Evolutionary conservation across 2,329 filamentous ascomycete species (phyloP), one percentile per base, ranked within the genome.

Genomic region (Colletotrichum eremochloae): DNA sequence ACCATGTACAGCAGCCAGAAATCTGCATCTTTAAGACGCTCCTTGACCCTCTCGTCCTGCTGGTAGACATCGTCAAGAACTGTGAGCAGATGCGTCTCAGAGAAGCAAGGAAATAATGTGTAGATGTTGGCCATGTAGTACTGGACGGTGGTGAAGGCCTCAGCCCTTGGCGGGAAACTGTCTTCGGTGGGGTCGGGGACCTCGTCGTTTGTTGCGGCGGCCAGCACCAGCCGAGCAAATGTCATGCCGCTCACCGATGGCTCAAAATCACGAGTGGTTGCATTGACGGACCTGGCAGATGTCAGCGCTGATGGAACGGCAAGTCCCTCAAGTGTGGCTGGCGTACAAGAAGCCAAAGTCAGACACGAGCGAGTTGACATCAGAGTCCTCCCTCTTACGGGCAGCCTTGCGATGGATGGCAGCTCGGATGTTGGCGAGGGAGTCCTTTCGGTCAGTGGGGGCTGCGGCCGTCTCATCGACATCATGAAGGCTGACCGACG

Each of bases 191-290:
- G 87, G 57, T 89, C 86, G 5, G 93, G 93, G 31, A 97, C 83
- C 9, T 89, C 85, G 77, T 95, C 91, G 76, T 94, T 94, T 12
- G 90, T 90, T 48, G 94, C 91, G 7, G 96, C 93, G n/a, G 94
- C 94, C 38, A 97, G 84, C 33, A 98, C 93, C 29, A 98, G 87
- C 46, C 94, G 92, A 36, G 95, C 94, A 86, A 98, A 98, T 0
- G 95, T 97, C 89, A 97, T 97, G 77, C 94, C 94, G 72, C 91
- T 93, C 40, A 93, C 91, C 70, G 95, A 94, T 11, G 94, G 93
- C 80, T 97, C 94, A 79, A 98, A 98, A 81, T 98, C 96, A 78
- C 95, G 89, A 1, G 95, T 96, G 0, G 95, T 98, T 38, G 96
- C 95, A 84, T 97, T 97, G 78, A 99, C 94, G 6, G 96, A 94